Evolutionary conservation across 2,329 filamentous ascomycete genomes (phyloP).

Genomic region (Chaetomium globosum): DNA sequence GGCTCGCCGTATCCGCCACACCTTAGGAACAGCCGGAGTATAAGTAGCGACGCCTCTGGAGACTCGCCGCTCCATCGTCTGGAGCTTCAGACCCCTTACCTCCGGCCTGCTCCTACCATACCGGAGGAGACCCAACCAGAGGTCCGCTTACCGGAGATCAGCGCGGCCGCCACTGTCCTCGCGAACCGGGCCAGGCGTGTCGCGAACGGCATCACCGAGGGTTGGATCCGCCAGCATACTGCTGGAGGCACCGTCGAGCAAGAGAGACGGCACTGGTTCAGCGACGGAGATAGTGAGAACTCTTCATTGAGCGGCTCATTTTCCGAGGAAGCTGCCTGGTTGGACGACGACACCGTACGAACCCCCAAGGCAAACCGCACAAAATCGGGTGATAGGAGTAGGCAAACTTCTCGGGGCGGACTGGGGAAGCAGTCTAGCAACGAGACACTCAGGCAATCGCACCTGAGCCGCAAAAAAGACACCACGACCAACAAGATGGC

Average conservation of each 20-base stretch:
- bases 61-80: conserved; percentile 64
- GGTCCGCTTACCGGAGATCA: conserved; percentile 46
- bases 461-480: conserved; percentile 34
- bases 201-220: conserved; percentile 69
- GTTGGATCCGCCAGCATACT: conserved; percentile 86
- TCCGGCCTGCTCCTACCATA: conserved; percentile 58
- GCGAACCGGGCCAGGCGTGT: conserved; percentile 64
- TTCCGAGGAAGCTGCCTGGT: conserved; percentile 52
- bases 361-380: conserved; percentile 51
- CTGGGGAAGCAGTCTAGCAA: conserved; percentile 56
- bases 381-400: conserved; percentile 38
- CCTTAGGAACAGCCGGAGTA: conserved; percentile 56
- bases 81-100: conserved; percentile 63
- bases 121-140: conserved; percentile 43
- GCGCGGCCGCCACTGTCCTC: conserved; percentile 63
- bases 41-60: conserved; percentile 62
- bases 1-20: conserved; percentile 81
- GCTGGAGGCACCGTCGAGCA: conserved; percentile 64
- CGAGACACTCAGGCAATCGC: conserved; percentile 56
- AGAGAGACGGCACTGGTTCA: conserved; percentile 80
- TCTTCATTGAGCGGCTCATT: conserved; percentile 72
- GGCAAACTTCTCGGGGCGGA: conserved; percentile 42
- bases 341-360: conserved; percentile 52
- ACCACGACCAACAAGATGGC: conserved; percentile 36
- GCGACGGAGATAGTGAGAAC: conserved; percentile 76